Evolutionary conservation across 148 eudicot genomes (phyloP).

Genomic region (Nepenthes mirabilis): DNA sequence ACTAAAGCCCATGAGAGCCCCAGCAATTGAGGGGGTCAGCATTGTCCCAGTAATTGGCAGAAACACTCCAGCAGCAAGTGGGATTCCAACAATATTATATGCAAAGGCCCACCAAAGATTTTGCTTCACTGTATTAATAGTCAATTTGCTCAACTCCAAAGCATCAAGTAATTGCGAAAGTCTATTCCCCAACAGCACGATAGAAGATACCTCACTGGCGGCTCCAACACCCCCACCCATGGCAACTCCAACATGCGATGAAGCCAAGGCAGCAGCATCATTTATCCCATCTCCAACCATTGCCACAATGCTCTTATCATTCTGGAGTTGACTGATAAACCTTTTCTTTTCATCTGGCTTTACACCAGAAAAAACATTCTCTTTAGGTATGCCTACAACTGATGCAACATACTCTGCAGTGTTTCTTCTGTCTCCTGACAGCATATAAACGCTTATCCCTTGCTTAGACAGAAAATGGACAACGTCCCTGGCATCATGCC

Average conservation of each 20-base stretch:
- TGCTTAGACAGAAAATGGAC: conserved; percentile 50
- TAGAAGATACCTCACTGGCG: conserved; percentile 90
- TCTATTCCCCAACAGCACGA: conserved; percentile 80
- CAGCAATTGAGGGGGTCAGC: conserved; percentile 95
- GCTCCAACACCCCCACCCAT: conserved; percentile 93
- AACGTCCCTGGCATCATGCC: conserved; percentile 87
- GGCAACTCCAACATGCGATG: conserved; percentile 89
- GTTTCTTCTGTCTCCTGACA: conserved; percentile 83
- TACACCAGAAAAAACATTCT: conserved; percentile 57
- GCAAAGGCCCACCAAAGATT: conserved; percentile 99
- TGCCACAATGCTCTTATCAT: conserved; percentile 65
- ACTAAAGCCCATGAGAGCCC: conserved; percentile 88
- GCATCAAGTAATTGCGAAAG: conserved; percentile 95
- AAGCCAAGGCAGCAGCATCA: conserved; percentile 94
- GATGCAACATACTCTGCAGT: conserved; percentile 92
- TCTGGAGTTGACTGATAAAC: conserved; percentile 58
- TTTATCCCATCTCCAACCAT: conserved; percentile 99
- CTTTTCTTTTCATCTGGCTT: conserved; percentile 80
- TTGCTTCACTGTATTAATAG: conserved; percentile 95
- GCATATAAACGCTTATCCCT: conserved; percentile 71
- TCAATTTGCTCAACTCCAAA: conserved; percentile 75
- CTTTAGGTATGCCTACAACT: conserved; percentile 72
- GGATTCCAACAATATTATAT: conserved; percentile 87
- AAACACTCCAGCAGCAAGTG: conserved; percentile 82
- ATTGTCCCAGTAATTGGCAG: conserved; percentile 76